Evolutionary conservation across 768 basidiomycete species (phyloP).

Genomic region (Podaxis sp.): DNA sequence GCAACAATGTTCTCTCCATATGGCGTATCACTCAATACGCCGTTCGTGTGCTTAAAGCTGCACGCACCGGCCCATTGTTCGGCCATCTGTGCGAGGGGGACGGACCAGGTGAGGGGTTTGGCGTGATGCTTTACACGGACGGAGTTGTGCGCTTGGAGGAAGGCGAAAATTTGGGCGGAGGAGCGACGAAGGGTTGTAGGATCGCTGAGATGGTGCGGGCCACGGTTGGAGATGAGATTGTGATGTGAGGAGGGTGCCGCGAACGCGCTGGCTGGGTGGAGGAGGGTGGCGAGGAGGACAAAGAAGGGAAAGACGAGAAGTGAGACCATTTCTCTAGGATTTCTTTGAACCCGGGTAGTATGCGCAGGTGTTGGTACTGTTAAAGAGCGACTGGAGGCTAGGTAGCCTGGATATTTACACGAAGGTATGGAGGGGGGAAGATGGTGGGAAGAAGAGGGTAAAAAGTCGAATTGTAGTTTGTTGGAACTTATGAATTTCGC

Average conservation of each 20-base stretch:
- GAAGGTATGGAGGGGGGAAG: slow-evolving; percentile 13
- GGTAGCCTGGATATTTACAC: slow-evolving; percentile 20
- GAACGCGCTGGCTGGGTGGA: background rate
- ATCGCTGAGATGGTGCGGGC: slow-evolving; percentile 16
- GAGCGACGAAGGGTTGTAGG: slow-evolving; percentile 25
- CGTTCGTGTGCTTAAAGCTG: slow-evolving; percentile 46
- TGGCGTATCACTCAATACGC: slow-evolving; percentile 37
- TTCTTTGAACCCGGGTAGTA: background rate
- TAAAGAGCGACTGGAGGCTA: slow-evolving; percentile 38
- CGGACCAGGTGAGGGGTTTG: slow-evolving; percentile 47
- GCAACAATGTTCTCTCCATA: slow-evolving; percentile 61
- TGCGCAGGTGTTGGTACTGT: background rate
- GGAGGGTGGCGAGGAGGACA: slow-evolving; percentile 5
- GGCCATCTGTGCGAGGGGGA: slow-evolving; percentile 44
- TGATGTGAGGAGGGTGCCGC: background rate
- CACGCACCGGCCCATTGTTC: slow-evolving; percentile 52
- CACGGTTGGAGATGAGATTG: background rate
- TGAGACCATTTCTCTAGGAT: background rate
- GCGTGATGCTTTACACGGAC: slow-evolving; percentile 45
- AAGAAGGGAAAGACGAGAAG: background rate
- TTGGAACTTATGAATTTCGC: slow-evolving; percentile 6
- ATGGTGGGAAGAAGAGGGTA: slow-evolving; percentile 17
- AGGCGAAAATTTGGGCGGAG: slow-evolving; percentile 27
- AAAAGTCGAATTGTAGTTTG: background rate
- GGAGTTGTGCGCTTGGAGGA: slow-evolving; percentile 49